Conservation (phyloP, 148 eudicot genomes). For the Camellia japonica region DNA sequence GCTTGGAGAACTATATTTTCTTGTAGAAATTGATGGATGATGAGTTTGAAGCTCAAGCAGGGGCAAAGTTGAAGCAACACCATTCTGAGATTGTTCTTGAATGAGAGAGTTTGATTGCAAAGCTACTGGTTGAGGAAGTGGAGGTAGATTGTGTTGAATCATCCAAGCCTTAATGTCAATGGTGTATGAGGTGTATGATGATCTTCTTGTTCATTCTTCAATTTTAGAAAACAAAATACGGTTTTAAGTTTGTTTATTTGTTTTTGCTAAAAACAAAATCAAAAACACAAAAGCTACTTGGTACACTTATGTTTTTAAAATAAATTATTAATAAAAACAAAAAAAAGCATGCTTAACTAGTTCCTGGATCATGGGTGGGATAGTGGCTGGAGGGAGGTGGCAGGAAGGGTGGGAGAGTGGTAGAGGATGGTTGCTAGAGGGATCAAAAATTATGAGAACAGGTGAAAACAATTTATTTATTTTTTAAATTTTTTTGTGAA, state of each 20-base stretch:
- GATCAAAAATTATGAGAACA: too few species aligned
- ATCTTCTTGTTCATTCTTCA: background rate
- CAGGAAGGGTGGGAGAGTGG: too few species aligned
- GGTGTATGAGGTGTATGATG: background rate
- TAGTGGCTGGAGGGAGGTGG: too few species aligned
- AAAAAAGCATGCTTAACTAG: too few species aligned
- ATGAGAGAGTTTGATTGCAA: constrained; percentile 43
- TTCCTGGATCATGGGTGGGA: too few species aligned
- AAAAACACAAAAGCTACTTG: too few species aligned
- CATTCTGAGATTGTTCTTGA: constrained; percentile 38
- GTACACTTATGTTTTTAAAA: too few species aligned
- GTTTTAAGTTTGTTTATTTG: background rate
- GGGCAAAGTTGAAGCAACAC: constrained; percentile 9
- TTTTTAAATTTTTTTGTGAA: too few species aligned
- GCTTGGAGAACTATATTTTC: constrained; percentile 45
- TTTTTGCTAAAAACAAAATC: too few species aligned
- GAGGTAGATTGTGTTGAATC: constrained; percentile 24
- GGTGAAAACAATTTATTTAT: too few species aligned
- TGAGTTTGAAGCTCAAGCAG: constrained; percentile 31
- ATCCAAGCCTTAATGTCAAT: background rate
- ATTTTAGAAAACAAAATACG: background rate
- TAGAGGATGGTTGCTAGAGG: too few species aligned
- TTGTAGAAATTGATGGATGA: constrained; percentile 80
- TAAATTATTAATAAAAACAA: too few species aligned
- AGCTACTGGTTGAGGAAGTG: background rate